Conservation (phyloP, 345 rosid genomes). For the Citrus reticulata region DNA sequence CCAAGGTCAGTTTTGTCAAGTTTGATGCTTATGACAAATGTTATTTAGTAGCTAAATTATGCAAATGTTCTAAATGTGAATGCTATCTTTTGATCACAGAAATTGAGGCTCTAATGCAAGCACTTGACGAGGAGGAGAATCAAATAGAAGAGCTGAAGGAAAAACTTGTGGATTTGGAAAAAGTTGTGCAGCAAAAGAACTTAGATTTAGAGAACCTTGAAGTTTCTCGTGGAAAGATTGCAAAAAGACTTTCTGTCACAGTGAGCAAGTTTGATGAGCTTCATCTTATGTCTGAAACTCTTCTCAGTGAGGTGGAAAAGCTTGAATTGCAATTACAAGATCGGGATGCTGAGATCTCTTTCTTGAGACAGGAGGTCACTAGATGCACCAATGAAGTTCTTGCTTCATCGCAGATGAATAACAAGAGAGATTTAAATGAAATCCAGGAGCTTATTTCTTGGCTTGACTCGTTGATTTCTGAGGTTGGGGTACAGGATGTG, state of each 20-base stretch:
- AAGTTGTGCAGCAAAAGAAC: constrained; percentile 56
- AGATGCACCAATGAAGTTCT: constrained; percentile 90
- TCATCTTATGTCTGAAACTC: constrained; percentile 77
- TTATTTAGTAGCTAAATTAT: background rate
- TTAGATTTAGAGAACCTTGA: constrained; percentile 68
- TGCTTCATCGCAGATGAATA: constrained; percentile 60
- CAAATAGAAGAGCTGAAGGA: constrained; percentile 77
- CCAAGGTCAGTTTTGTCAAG: constrained; percentile 51
- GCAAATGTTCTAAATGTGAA: background rate
- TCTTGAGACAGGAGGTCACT: constrained; percentile 95
- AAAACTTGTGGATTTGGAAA: constrained; percentile 59
- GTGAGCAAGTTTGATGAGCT: constrained; percentile 92
- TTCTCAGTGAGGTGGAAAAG: constrained; percentile 81
- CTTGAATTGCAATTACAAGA: constrained; percentile 83
- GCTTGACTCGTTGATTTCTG: constrained; percentile 55
- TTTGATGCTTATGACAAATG: constrained; percentile 9
- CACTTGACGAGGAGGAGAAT: constrained; percentile 92
- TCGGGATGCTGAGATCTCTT: constrained; percentile 86
- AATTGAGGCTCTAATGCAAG: constrained; percentile 92
- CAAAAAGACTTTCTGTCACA: constrained; percentile 80
- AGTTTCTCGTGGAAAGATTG: constrained; percentile 72
- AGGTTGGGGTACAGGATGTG: constrained; percentile 35
- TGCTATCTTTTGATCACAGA: constrained; percentile 40
- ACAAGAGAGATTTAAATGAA: constrained; percentile 52
- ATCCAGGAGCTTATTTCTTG: constrained; percentile 53